Base-by-base conservation (phyloP, 495 filamentous ascomycete species). In the Aspergillus sclerotiicarbonarius region DNA sequence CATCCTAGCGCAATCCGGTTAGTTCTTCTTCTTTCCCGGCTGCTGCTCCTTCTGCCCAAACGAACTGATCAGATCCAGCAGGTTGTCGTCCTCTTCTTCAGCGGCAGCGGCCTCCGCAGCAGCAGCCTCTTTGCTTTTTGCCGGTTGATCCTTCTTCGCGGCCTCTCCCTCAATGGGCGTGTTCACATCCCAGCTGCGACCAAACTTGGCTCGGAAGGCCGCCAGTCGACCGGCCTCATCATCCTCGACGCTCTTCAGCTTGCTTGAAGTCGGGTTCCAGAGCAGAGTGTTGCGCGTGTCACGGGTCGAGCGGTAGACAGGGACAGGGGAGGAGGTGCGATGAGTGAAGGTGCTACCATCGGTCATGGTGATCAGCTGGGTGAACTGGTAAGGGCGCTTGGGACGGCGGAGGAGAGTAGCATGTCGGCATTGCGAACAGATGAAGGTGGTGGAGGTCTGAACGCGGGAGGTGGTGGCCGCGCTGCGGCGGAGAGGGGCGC, bases 371-470 rank as follows among this genome's bases (percentile, higher is more conserved):
- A 98, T 82, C 32, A 98, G 86, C 75, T 98, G 94, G 19, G 94
- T 96, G 84, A 96, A 96, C 63, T 87, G 90, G 83, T 97, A 97
- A 32, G 94, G 94, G 5, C 92, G 87, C 65, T 89, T 87, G 15
- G 90, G 90, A 4, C 95, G 92, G 33, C 82, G 84, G 67, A 98
- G 83, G 58, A 96, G 89, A n/a, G 88, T 89, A 21, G 94, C 95
- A 69, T 91, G 84, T n/a, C 91, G 89, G 71, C 76, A 74, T 80
- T 76, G 76, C 52, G 70, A 69, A 67, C 73, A 78, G 67, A 76
- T 63, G 66, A 76, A 76, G 49, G 75, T 74, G 63, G 74, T 73
- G 52, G 69, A 57, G 37, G 71, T 51, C 55, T 62, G 60, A 45
- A 67, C 37, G 54, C 57, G 63, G 58, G 59, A 60, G 61, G 64